Base-by-base conservation (phyloP, 208 protist species). In the Acanthamoeba sp. region DNA sequence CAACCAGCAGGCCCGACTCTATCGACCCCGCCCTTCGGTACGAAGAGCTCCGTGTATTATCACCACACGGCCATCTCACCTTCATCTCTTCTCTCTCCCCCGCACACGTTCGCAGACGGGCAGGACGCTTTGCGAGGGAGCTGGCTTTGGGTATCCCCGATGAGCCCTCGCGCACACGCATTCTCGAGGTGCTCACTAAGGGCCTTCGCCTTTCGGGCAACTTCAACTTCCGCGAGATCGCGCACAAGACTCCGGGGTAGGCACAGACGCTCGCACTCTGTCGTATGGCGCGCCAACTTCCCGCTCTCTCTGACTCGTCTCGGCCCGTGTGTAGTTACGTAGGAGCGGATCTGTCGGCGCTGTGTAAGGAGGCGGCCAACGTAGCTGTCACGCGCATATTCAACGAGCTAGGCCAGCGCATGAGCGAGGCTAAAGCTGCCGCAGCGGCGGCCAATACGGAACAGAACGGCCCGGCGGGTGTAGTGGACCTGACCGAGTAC, bases 101-200 rank as follows among this genome's bases (percentile, higher is more conserved):
- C n/a, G n/a, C n/a, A n/a, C n/a, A n/a, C n/a, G n/a, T n/a, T n/a
- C n/a, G 99, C 64, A 97, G 99, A 48, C 97, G 99, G 50, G 98
- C 98, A 57, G 99, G 99, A 27, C 98, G 99, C 62, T 99, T 99
- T 95, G 99, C 99, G 88, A 96, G 98, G 64, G 99, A 99, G 96
- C 99, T 99, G 82, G 95, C 95, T 16, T 93, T 99, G 4, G 98
- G 99, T 93, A 99, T 99, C 57, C 99, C 99, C 27, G 98, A 98
- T 82, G 97, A 98, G 85, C 95, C 98, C 59, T 97, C 98, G 94
- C 96, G 99, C 42, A 95, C 97, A 91, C 96, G 97, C 94, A 96
- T 96, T 27, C 93, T 99, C 9, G 40, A 73, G 42, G 97, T 99
- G 24, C 95, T 99, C 85, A 98, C 97, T 40, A 90, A 93, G 22